Conservation (phyloP, 768 basidiomycete species). For the Cyclocybe cylindracea region DNA sequence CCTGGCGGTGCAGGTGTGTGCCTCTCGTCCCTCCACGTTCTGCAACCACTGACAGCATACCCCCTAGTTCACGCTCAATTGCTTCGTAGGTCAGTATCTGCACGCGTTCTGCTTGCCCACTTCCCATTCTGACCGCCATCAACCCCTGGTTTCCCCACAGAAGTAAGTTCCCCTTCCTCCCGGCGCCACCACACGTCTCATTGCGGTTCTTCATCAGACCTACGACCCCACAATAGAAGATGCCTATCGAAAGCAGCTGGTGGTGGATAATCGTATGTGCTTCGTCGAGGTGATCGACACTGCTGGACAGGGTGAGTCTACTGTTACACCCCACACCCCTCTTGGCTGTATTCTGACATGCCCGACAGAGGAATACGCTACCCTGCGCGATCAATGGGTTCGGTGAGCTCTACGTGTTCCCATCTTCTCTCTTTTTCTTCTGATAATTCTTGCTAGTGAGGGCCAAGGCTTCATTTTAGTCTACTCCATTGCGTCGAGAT, state of each 20-base stretch:
- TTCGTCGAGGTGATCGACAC: slow-evolving; percentile 97
- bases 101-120: slow-evolving; percentile 4
- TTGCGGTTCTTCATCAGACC: slow-evolving; percentile 51
- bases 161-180: slow-evolving; percentile 41
- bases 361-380: slow-evolving; percentile 89
- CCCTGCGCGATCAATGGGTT: slow-evolving; percentile 97
- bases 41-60: slow-evolving; percentile 5
- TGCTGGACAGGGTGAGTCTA: slow-evolving; percentile 85
- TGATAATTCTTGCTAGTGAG: slow-evolving; percentile 53
- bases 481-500: slow-evolving; percentile 94
- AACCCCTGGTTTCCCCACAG: slow-evolving; percentile 32
- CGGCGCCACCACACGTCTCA: slow-evolving; percentile 8
- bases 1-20: slow-evolving; percentile 86
- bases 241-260: slow-evolving; percentile 92
- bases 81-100: slow-evolving; percentile 82
- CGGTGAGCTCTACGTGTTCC: slow-evolving; percentile 56
- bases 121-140: slow-evolving; percentile 6
- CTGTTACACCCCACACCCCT: slow-evolving; percentile 19
- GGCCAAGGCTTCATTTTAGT: slow-evolving; percentile 98
- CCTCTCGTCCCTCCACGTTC: slow-evolving; percentile 1
- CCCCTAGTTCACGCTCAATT: slow-evolving; percentile 87
- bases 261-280: slow-evolving; percentile 94
- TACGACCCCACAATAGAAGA: slow-evolving; percentile 99
- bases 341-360: slow-evolving; percentile 1
- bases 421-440: slow-evolving; percentile 9